Evolutionary conservation across 2,329 filamentous ascomycete species (phyloP).

Genomic region (Knoxdaviesia proteae): DNA sequence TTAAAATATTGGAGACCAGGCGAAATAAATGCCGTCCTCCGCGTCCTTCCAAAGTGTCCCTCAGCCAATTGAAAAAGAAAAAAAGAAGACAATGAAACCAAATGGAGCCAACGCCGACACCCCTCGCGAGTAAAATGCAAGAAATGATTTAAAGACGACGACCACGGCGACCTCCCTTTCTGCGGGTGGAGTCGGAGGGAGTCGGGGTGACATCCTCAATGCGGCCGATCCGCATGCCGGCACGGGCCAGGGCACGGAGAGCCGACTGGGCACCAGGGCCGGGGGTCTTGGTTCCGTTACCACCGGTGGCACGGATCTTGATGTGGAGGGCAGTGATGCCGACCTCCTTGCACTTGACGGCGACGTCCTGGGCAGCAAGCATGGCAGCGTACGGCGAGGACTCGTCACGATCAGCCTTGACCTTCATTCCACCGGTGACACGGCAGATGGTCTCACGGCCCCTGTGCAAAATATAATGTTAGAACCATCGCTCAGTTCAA

Average conservation of each 20-base stretch:
- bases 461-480: constrained; percentile 28
- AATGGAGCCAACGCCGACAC: constrained; percentile 2
- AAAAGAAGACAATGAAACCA: constrained; percentile 18
- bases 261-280: constrained; percentile 97
- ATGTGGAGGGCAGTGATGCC: constrained; percentile 89
- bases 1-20: constrained; percentile 39
- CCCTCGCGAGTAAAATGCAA: constrained; percentile 2
- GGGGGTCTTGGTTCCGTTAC: constrained; percentile 99
- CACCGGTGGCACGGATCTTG: constrained; percentile 99
- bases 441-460: constrained; percentile 99
- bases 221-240: constrained; percentile 98
- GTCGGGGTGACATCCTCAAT: constrained; percentile 99
- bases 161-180: constrained; percentile 99
- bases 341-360: constrained; percentile 57
- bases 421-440: constrained; percentile 99
- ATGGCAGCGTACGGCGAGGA: constrained; percentile 99
- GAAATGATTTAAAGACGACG: constrained; percentile 69
- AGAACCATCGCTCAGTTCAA: not conserved
- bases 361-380: constrained; percentile 98
- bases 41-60: constrained; percentile 31
- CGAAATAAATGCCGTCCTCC: constrained; percentile 41
- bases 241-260: constrained; percentile 94
- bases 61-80: constrained; percentile 39
- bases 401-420: constrained; percentile 99
- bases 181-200: constrained; percentile 95